A percentile compares a stretch with the other conserved stretches of the same genome.
phyloP scores from a whole-genome alignment of 176 grass and related monocot species.

The Puya raimondii region DNA sequence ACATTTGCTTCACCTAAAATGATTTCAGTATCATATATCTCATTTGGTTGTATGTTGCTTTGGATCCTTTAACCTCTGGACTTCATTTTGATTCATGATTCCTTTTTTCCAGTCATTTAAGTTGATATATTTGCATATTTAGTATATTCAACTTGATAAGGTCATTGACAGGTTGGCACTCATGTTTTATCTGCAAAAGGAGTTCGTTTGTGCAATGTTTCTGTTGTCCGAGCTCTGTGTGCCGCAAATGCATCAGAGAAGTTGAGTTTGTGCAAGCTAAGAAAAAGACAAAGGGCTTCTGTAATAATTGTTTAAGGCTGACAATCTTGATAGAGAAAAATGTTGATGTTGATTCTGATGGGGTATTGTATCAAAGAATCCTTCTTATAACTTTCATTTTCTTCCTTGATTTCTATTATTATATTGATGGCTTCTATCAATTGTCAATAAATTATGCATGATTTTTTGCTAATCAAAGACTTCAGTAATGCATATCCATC shows the following conservation, averaged over 20 bases:
- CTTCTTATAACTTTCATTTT: background rate
- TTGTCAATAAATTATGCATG: background rate
- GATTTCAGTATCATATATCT: background rate
- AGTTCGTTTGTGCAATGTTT: constrained; percentile 48
- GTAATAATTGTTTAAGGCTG: constrained; percentile 44
- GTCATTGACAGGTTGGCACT: constrained; percentile 56
- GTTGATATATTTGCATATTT: constrained; percentile 15
- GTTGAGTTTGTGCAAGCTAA: constrained; percentile 48
- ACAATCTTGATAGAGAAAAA: constrained; percentile 23
- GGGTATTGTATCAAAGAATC: constrained; percentile 8
- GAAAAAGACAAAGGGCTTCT: constrained; percentile 57
- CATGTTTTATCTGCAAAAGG: constrained; percentile 48
- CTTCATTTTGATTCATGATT: background rate
- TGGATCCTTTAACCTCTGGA: background rate
- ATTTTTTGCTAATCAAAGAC: background rate
- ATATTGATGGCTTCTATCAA: background rate
- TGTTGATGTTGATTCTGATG: constrained; percentile 25
- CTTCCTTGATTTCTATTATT: background rate
- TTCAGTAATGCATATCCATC: background rate
- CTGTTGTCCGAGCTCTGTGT: constrained; percentile 66
- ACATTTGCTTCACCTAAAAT: background rate
- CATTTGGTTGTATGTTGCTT: background rate
- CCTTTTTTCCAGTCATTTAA: constrained; percentile 2
- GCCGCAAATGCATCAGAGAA: constrained; percentile 44
- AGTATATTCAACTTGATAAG: background rate